Conservation (phyloP, 768 basidiomycete genomes). For the Lactarius sanguifluus region DNA sequence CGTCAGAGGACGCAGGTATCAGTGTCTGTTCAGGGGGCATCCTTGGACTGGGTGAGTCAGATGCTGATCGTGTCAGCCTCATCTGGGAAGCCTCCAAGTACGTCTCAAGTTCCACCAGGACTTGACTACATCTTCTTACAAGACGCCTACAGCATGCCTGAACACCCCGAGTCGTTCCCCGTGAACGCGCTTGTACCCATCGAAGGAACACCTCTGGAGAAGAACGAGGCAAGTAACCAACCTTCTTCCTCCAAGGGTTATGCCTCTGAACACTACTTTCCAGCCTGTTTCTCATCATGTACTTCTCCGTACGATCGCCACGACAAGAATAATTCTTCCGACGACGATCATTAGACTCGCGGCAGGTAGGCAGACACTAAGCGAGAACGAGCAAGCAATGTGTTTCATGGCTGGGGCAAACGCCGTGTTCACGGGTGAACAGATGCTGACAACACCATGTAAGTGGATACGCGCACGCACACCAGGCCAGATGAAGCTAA, state of each 20-base stretch:
- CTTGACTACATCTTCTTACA: conserved; percentile 10
- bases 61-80: conserved; percentile 86
- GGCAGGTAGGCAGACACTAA: conserved; percentile 86
- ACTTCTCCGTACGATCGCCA: conserved; percentile 91
- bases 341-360: conserved; percentile 93
- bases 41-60: conserved; percentile 88
- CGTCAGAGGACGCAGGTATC: conserved; percentile 92
- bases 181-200: conserved; percentile 98
- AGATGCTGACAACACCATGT: conserved; percentile 98
- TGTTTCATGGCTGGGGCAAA: conserved; percentile 99
- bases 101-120: conserved; percentile 35
- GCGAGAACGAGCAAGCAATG: conserved; percentile 93
- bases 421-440: conserved; percentile 97
- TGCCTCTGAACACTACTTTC: not conserved
- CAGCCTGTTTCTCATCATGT: conserved; percentile 81
- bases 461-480: conserved; percentile 36
- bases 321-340: conserved; percentile 89
- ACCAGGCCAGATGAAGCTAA: conserved; percentile 14
- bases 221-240: conserved; percentile 66
- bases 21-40: conserved; percentile 98
- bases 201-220: conserved; percentile 88
- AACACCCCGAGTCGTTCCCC: conserved; percentile 98
- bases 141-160: conserved; percentile 64
- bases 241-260: not conserved
- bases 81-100: conserved; percentile 93